A percentile compares a stretch with the other conserved stretches of the same genome.
These are phyloP conservation scores for Dictyostelium firmibasis DNA, from an alignment of 78 protist species.

Conservation along the genomic window DNA sequence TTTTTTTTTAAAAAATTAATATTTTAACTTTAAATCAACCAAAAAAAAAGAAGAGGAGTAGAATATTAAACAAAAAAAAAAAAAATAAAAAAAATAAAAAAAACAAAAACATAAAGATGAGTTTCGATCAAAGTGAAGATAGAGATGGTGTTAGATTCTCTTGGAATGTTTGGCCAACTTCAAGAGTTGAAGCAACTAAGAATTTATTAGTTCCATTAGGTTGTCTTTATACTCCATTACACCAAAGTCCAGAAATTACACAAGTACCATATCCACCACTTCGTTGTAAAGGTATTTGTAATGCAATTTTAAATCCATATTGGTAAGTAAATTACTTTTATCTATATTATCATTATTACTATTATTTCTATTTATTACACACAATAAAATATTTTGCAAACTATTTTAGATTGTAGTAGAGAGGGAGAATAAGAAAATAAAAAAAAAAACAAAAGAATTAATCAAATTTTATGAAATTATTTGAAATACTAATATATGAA, in stretches of 20 bases:
- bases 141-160: slow-evolving; percentile 93
- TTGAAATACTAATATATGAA: background rate
- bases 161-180: slow-evolving; percentile 91
- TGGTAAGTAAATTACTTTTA: slow-evolving; percentile 72
- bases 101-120: background rate
- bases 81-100: background rate
- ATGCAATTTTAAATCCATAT: slow-evolving; percentile 93
- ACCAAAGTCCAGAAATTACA: slow-evolving; percentile 66
- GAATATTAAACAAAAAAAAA: background rate
- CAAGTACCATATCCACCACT: slow-evolving; percentile 94
- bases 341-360: background rate
- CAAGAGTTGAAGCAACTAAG: slow-evolving; percentile 86
- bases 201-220: slow-evolving; percentile 95
- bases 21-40: no score
- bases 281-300: slow-evolving; percentile 87
- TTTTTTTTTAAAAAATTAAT: background rate
- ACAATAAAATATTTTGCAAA: no score
- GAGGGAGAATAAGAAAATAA: no score
- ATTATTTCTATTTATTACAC: background rate
- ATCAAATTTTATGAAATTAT: background rate
- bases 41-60: background rate
- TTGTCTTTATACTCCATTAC: slow-evolving; percentile 96
- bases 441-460: background rate
- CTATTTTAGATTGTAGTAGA: no score
- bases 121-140: slow-evolving; percentile 76